phyloP scores from a whole-genome alignment of 2,329 filamentous ascomycete species.

The Aspergillus niger region DNA sequence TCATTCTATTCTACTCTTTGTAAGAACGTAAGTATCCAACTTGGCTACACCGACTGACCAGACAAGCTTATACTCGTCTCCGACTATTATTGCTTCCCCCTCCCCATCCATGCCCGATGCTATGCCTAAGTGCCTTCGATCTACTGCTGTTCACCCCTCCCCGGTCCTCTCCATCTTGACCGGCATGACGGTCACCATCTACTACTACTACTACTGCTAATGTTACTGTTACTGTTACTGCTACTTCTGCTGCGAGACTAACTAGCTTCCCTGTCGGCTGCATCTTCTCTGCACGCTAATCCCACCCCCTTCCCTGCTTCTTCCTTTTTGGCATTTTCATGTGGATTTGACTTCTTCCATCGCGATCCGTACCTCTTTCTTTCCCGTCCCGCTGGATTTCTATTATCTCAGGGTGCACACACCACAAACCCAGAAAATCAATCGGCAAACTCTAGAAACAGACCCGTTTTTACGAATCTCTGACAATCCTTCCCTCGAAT shows the following conservation, averaged over 20 bases:
- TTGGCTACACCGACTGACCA: not conserved
- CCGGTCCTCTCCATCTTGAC: not conserved
- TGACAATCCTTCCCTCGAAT: not conserved
- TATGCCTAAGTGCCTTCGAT: not conserved
- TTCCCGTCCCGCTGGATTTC: too few species aligned
- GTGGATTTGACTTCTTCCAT: not conserved
- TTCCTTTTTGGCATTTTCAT: constrained; percentile 5
- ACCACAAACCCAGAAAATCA: too few species aligned
- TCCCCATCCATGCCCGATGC: not conserved
- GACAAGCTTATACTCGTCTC: not conserved
- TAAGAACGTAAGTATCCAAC: too few species aligned
- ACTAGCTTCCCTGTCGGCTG: not conserved
- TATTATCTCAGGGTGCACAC: too few species aligned
- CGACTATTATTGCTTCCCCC: not conserved
- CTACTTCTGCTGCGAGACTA: constrained; percentile 19
- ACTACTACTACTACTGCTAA: constrained; percentile 14
- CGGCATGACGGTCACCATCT: not conserved
- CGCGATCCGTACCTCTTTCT: not conserved
- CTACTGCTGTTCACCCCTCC: not conserved
- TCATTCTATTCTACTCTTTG: too few species aligned
- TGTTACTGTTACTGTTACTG: too few species aligned
- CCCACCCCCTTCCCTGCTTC: not conserved
- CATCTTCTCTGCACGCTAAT: constrained; percentile 8
- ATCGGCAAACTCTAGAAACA: too few species aligned
- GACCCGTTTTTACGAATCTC: too few species aligned